Evolutionary conservation across 768 basidiomycete species (phyloP), one percentile per base, ranked within the genome.

Genomic region (Termitomyces sp.): DNA sequence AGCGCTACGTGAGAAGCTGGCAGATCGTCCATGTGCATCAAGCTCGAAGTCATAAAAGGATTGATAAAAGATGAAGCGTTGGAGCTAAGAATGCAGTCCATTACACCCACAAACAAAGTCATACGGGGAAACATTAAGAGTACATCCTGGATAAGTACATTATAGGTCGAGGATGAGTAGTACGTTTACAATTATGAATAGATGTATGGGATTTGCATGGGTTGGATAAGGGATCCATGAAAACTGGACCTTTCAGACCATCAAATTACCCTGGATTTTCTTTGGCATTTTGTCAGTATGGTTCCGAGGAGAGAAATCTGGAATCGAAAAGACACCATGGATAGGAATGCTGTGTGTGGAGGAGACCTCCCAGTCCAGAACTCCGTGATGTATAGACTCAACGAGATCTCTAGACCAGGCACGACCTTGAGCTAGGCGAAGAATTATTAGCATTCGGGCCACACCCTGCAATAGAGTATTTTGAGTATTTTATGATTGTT

Each of bases 1-100:
- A 78, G 68, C 10, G 72, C 70, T 14, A 67, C 66, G 57, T 76
- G 74, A 21, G 52, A 43, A 44, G 41, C 25, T 14, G 45, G 39
- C 34, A 21, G 35, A 58, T 54, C 21, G 35, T 35, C 35, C 52
- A 43, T 53, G 27, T 17, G 35, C 35, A 34, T 34, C 11, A 34
- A 34, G 34, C 34, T 14, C 34, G 34, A 12, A 28, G 28, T 28
- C 5, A 28, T 28, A 4, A 28, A 46, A 16, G n/a, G 46, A 47
- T 43, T 43, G 3, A 14, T 37, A 16, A 17, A 30, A 52, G 25
- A 50, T 37, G 19, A 27, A 50, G 25, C 1, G 16, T 19, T 12
- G 27, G 12, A 37, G 35, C 11, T 37, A 10, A 39, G 16, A 10
- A 11, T 34, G 10, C 5, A 35, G 3, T 37, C 16, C 21, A 17